Percentiles rank a stretch among this genome's conserved stretches.
These are phyloP conservation scores for Nitzschia inconspicua DNA, from an alignment of 108 stramenopile genomes.

Conservation along the genomic window DNA sequence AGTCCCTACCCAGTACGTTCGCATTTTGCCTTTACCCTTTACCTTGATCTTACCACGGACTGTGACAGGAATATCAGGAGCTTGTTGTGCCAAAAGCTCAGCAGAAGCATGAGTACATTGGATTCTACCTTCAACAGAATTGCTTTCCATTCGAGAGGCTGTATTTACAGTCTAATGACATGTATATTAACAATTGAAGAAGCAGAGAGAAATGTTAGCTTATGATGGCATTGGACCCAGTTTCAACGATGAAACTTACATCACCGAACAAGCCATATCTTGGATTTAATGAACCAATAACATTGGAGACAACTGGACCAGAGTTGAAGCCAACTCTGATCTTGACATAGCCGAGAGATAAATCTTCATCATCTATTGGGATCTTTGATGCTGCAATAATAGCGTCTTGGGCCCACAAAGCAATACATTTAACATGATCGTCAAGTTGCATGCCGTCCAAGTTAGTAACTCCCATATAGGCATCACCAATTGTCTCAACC, in stretches of 20 bases:
- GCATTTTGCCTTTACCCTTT: no score
- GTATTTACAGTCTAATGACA: conserved; percentile 49
- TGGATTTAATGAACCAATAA: conserved; percentile 59
- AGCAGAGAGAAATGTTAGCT: no score
- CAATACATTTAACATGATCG: conserved; percentile 53
- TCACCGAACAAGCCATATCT: conserved; percentile 46
- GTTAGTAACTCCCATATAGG: conserved; percentile 58
- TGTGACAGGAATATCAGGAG: conserved; percentile 6
- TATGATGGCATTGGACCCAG: no score
- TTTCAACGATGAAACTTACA: background rate
- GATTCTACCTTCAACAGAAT: conserved; percentile 26
- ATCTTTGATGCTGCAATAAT: conserved; percentile 41
- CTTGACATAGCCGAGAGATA: conserved; percentile 36
- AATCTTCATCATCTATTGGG: conserved; percentile 43
- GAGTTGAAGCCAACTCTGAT: conserved; percentile 61
- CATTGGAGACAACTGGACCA: conserved; percentile 67
- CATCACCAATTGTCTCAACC: conserved; percentile 60
- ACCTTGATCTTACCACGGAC: conserved; percentile 8
- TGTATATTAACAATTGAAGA: no score
- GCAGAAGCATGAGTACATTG: no score
- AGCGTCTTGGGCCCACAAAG: conserved; percentile 51
- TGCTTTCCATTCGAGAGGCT: conserved; percentile 49
- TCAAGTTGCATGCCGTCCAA: conserved; percentile 50
- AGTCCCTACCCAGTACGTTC: conserved; percentile 14
- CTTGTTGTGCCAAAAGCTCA: conserved; percentile 1